These are phyloP conservation scores for Populus deltoides DNA, from an alignment of 345 rosid genomes.

Conservation along the genomic window DNA sequence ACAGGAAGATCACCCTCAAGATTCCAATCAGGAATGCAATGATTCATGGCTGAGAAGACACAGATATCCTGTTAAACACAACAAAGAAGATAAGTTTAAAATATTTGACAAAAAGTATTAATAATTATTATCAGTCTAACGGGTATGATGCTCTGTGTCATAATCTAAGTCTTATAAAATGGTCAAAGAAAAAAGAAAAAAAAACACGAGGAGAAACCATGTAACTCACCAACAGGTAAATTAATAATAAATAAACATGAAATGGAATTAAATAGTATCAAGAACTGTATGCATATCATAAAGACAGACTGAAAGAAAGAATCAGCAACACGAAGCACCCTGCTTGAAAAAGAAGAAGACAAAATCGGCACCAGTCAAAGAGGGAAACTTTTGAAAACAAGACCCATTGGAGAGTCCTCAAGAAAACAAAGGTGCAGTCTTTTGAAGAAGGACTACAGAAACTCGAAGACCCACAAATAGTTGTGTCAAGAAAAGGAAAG, in stretches of 20 bases:
- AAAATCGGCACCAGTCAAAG: neutral
- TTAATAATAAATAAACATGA: neutral
- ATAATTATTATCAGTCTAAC: neutral
- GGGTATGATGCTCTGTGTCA: neutral
- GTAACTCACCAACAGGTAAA: neutral
- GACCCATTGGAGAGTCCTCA: neutral
- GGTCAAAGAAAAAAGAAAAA: neutral
- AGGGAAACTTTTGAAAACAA: neutral
- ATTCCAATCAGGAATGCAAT: neutral
- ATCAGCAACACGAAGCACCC: neutral
- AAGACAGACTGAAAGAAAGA: neutral
- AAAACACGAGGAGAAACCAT: neutral
- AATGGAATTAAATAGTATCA: neutral
- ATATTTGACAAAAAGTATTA: neutral
- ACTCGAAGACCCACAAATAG: neutral
- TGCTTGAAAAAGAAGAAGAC: neutral
- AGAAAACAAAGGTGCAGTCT: neutral
- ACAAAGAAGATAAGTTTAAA: neutral
- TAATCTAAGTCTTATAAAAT: neutral
- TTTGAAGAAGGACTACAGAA: neutral
- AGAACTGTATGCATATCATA: neutral
- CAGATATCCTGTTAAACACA: neutral
- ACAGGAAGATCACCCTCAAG: neutral
- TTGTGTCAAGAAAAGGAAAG: neutral
- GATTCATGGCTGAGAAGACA: neutral